A percentile compares a stretch with the other conserved stretches of the same genome.
Conservation (phyloP, 768 basidiomycete species). For the Boletus reticulatus region DNA sequence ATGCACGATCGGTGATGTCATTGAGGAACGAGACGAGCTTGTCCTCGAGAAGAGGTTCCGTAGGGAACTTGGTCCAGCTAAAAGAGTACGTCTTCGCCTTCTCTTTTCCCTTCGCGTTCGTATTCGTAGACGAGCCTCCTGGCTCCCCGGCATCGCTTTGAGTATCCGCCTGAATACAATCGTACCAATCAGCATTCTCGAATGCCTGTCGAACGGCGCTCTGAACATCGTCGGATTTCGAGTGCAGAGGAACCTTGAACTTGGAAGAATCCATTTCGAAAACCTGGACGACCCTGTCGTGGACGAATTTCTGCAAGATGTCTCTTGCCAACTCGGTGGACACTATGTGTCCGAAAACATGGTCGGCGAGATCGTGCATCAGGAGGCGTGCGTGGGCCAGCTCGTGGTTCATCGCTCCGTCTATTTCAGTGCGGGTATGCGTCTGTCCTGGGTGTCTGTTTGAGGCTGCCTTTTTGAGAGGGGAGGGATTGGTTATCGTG, state of each 20-base stretch:
- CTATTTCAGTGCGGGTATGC: not conserved
- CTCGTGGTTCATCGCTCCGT: slow-evolving; percentile 2
- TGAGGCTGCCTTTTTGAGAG: not conserved
- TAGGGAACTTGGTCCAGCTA: not conserved
- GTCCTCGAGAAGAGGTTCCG: not conserved
- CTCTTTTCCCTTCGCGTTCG: not conserved
- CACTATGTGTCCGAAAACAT: not conserved
- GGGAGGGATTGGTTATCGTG: slow-evolving; percentile 1
- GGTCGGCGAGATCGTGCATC: slow-evolving; percentile 13
- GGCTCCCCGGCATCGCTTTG: not conserved
- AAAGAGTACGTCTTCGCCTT: slow-evolving; percentile 1
- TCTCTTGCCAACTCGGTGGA: not conserved
- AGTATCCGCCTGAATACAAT: not conserved
- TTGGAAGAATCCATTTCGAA: not conserved
- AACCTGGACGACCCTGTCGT: not conserved
- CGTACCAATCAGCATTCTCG: not conserved
- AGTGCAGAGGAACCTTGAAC: not conserved
- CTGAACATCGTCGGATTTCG: not conserved
- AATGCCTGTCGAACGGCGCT: slow-evolving; percentile 3
- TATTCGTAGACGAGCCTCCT: not conserved
- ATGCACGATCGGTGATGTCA: too few relatives aligned
- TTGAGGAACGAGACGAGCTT: slow-evolving; percentile 4
- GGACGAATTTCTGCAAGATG: not conserved
- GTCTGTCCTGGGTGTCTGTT: slow-evolving; percentile 3
- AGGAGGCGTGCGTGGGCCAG: slow-evolving; percentile 5